These are phyloP conservation scores for Podospora bellae-mahoneyi DNA, from an alignment of 495 filamentous ascomycete species.

Conservation along the genomic window DNA sequence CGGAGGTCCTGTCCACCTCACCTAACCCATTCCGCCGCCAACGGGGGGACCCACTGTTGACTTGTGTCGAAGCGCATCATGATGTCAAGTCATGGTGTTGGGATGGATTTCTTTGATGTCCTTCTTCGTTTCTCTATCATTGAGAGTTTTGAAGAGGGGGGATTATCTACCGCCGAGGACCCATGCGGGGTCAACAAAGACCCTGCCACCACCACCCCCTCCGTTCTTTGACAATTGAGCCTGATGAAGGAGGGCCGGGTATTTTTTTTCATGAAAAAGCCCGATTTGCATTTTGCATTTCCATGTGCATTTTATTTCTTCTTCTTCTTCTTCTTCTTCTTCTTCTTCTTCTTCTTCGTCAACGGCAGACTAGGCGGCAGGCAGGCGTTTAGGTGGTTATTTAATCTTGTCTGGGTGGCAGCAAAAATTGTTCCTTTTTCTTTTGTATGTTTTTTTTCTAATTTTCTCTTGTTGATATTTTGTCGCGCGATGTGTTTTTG, in stretches of 20 bases:
- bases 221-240: neutral
- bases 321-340: neutral
- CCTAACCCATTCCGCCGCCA: neutral
- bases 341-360: neutral
- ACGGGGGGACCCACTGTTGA: neutral
- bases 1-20: neutral
- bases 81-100: neutral
- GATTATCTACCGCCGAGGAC: neutral
- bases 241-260: neutral
- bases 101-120: too few species aligned
- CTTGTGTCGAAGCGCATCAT: neutral
- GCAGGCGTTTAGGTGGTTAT: neutral
- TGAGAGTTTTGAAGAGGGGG: neutral
- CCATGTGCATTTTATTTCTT: neutral
- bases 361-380: neutral
- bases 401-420: neutral
- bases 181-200: neutral
- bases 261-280: neutral
- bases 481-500: neutral
- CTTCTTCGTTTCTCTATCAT: too few species aligned
- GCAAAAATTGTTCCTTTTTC: neutral
- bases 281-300: neutral
- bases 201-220: neutral
- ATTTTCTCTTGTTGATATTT: neutral
- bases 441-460: neutral